Evolutionary conservation across 192 early-diverging fungal genomes (phyloP).

Genomic region (Entomortierella lignicola): DNA sequence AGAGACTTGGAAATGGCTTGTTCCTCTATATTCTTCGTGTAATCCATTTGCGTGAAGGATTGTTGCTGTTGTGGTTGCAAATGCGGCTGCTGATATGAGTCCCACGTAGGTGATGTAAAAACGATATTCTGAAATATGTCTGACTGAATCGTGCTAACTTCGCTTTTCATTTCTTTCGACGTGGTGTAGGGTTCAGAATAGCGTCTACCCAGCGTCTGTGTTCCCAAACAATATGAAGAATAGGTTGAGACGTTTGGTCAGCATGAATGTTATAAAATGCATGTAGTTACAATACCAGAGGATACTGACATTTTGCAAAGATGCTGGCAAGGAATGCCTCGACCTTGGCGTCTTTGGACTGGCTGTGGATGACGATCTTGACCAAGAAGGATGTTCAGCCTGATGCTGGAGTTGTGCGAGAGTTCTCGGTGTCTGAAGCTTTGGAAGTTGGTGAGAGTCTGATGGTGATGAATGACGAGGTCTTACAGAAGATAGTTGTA

Average conservation of each 20-base stretch:
- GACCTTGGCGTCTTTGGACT: neutral
- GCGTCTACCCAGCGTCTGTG: constrained; percentile 18
- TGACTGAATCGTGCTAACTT: neutral
- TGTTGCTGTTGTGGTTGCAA: neutral
- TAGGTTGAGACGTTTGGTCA: neutral
- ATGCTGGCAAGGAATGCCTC: constrained; percentile 10
- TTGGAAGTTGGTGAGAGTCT: constrained; percentile 13
- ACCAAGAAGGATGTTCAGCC: constrained; percentile 24
- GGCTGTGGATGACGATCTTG: neutral
- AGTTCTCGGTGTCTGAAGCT: constrained; percentile 32
- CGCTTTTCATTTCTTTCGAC: neutral
- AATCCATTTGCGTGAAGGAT: neutral
- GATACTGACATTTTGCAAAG: constrained; percentile 11
- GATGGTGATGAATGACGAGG: neutral
- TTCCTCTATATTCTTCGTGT: neutral
- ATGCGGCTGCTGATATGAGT: neutral
- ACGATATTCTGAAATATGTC: neutral
- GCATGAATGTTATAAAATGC: neutral
- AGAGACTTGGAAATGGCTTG: neutral
- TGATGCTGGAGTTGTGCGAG: constrained; percentile 41
- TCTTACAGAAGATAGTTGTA: neutral
- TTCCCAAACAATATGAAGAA: neutral
- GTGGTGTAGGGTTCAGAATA: constrained; percentile 32
- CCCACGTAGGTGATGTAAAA: neutral
- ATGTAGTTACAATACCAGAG: neutral